Evolutionary conservation across 116 monocot species (phyloP), one percentile per base, ranked within the genome.

Genomic region (Cymodocea nodosa): DNA sequence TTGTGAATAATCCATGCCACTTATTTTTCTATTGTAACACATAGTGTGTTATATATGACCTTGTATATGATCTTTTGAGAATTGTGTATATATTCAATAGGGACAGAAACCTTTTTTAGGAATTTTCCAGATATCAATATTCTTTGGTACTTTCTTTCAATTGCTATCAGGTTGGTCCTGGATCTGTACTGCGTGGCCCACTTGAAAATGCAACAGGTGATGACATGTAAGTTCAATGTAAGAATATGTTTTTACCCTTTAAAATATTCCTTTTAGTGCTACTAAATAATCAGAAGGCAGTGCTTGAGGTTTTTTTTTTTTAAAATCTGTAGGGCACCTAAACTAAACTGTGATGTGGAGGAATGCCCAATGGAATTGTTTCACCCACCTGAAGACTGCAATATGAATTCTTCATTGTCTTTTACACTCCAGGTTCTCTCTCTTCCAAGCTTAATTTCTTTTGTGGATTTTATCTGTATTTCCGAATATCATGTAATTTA

Each of bases 341-440:
- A 72, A 59, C 75, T 85, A 19, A 84, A 88, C 65, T 93, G 92
- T 77, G 85, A 87, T 64, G 69, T 70, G n/a, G 62, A 81, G 66
- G 81, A 74, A 39, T 93, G 92, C 36, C 92, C 92, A 8, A 63
- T 76, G 60, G 92, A 93, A 68, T 72, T 93, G 57, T 73, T 93
- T 70, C 83, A 88, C 74, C 92, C 92, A 20, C 92, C 92, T 64
- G 92, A 93, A 77, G 92, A 93, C 77, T 93, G 92, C 73, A 93
- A 93, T 77, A 76, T 93, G 44, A 93, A 93, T 65, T 79, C 92
- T 35, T 83, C 92, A 23, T 60, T 89, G 40, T 80, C 89, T 62
- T 89, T 89, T 65, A 89, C 89, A 12, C 82, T 89, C 71, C 89
- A 89, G 85, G 89, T 85, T 22, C 18, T 64, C 36, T 49, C 36